Evolutionary conservation across 225 moss, liverwort and hornwort genomes (phyloP), one percentile per base, ranked within the genome.

Genomic region (Marchantia paleacea): DNA sequence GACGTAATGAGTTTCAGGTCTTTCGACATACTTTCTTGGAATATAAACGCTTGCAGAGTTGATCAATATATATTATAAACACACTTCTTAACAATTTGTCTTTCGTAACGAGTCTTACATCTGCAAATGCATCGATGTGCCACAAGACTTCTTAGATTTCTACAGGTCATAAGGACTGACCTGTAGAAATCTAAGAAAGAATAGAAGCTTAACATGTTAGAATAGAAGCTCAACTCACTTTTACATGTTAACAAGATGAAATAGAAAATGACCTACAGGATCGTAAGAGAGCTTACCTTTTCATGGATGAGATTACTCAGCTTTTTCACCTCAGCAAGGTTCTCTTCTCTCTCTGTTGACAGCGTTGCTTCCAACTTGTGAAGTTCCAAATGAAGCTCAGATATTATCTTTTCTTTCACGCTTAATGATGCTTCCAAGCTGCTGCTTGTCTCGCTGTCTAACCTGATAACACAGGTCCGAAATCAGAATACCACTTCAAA

Each of bases 321-420:
- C 83, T 84, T 93, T 84, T 92, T 94, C 84, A 82, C 58, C 85
- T 94, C 97, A 28, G 82, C 80, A 80, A 91, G 87, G 78, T 94
- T 86, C 74, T 89, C 89, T 68, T 97, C 97, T 71, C 97, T 90
- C 85, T 94, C 92, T 47, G 82, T 87, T 31, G 86, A 85, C 79
- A 97, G 83, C 52, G 91, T 86, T 78, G 74, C 84, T 85, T 94
- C 97, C 76, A 94, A 79, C 81, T 91, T 92, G 85, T 87, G 92
- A 76, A 97, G 83, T 81, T 97, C 93, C 53, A 84, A 80, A 80
- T 97, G 94, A 75, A 97, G 91, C 78, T 94, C 97, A 52, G 94
- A 94, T 72, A 97, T 97, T 24, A 94, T 91, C 54, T 97, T 97
- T 82, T 94, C 94, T 83, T 97, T 97, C 9, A 94, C 97, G 52